Evolutionary conservation across 1,139 yeast species (phyloP), one percentile per base, ranked within the genome.

Genomic region (Nakaseomyces delphensis): DNA sequence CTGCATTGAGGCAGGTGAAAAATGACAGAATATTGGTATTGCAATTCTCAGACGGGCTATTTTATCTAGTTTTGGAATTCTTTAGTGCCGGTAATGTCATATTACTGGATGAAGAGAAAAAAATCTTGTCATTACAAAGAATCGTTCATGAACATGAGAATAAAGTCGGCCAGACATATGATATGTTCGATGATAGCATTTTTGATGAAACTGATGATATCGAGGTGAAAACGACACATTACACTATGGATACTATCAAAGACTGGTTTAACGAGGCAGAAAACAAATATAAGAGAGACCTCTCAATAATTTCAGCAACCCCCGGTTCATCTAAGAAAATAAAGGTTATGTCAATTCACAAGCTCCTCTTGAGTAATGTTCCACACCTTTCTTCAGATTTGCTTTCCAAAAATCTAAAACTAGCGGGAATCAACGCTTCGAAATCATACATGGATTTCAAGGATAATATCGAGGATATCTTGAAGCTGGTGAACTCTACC

Each of bases 51-150:
- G 94, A 85, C 53, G 93, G 95, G 6, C 59, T 77, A 43, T 84
- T 67, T 61, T 82, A 83, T 55, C 67, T 89, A 51, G 95, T 85
- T 0, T 65, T 91, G 47, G 98, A 91, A 59, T 89, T 91, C 54
- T 89, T 87, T 66, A 85, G 96, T 57, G 96, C 96, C 2, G 98
- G 98, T 29, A 91, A 91, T 57, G 76, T 91, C 46, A 67, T 91
- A 24, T 68, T 91, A 19, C 68, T 89, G 49, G 94, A 89, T 58
- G 73, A 77, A 29, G 72, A 80, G 24, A 64, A 69, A 50, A 79
- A 74, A 56, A 87, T 87, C 40, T 55, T 87, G 54, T 71, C 93
- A 0, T 66, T 89, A 28, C 89, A 83, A 60, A 75, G 96, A 62
- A 68, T 81, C 29, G 96, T 86, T 2, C 75, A 76, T 36, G 94